Evolutionary conservation across 2,329 filamentous ascomycete genomes (phyloP).

Genomic region (Sporothrix mexicana): DNA sequence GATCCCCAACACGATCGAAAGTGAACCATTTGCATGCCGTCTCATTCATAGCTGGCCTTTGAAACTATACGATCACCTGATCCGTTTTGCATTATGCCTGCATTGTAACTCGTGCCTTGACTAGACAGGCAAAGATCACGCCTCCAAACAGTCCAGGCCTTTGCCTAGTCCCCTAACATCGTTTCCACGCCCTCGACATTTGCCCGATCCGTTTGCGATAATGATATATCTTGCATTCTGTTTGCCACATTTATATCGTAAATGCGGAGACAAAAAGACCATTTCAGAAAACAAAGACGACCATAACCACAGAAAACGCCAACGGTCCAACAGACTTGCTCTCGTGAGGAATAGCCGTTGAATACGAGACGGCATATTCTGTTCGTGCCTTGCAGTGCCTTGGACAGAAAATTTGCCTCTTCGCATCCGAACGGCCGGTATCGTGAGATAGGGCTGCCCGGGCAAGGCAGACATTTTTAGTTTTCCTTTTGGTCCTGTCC

Average conservation of each 20-base stretch:
- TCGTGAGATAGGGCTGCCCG: too few species aligned
- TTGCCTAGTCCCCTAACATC: neutral
- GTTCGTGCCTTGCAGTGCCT: too few species aligned
- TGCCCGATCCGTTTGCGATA: neutral
- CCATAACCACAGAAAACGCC: neutral
- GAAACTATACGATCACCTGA: neutral
- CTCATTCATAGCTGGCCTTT: neutral
- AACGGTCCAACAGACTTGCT: too few species aligned
- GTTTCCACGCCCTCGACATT: neutral
- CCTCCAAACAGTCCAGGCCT: neutral
- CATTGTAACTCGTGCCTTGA: neutral
- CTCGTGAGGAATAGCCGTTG: too few species aligned
- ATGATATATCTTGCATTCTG: neutral
- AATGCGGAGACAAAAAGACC: too few species aligned
- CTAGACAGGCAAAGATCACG: neutral
- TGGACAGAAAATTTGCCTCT: too few species aligned
- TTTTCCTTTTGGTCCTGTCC: too few species aligned
- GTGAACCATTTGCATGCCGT: neutral
- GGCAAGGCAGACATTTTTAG: too few species aligned
- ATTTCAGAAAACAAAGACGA: neutral
- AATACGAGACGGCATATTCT: too few species aligned
- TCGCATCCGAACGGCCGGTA: too few species aligned
- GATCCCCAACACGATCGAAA: neutral
- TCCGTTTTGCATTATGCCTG: too few species aligned
- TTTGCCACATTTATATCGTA: slow-evolving; percentile 2